Evolutionary conservation across 345 rosid genomes (phyloP).

Genomic region (Eucalyptus cloeziana): DNA sequence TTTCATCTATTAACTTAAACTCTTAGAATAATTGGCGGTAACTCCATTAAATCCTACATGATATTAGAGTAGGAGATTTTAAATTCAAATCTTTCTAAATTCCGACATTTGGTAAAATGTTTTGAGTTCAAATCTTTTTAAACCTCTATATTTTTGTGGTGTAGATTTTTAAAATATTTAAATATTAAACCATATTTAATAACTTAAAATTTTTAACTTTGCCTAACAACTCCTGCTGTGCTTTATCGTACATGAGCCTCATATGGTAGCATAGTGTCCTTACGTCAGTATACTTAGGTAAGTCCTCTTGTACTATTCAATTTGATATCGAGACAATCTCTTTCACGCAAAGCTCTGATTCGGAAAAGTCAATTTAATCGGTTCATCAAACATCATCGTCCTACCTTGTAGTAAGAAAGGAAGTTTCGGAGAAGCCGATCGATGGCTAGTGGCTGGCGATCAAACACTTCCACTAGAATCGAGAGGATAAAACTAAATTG

Average conservation of each 20-base stretch:
- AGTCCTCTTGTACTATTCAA: background rate
- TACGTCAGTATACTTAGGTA: background rate
- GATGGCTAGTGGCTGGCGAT: background rate
- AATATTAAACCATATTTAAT: background rate
- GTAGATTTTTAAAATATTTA: background rate
- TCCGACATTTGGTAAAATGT: fast-evolving
- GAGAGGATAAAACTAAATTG: background rate
- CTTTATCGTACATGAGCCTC: background rate
- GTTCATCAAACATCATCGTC: background rate
- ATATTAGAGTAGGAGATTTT: fast-evolving
- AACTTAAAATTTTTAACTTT: background rate
- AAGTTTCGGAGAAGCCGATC: background rate
- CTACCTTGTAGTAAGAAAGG: background rate
- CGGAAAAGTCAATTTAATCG: background rate
- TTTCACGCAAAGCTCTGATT: background rate
- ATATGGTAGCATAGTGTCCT: background rate
- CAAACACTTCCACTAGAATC: background rate
- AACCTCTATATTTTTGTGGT: fast-evolving
- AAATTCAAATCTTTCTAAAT: background rate
- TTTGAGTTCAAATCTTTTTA: background rate
- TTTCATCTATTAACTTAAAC: background rate
- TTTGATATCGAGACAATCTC: background rate
- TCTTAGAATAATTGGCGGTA: fast-evolving
- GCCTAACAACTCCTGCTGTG: background rate
- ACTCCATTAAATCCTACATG: fast-evolving